phyloP scores from a whole-genome alignment of 169 alveolate species.

The Eimeria sp. region DNA sequence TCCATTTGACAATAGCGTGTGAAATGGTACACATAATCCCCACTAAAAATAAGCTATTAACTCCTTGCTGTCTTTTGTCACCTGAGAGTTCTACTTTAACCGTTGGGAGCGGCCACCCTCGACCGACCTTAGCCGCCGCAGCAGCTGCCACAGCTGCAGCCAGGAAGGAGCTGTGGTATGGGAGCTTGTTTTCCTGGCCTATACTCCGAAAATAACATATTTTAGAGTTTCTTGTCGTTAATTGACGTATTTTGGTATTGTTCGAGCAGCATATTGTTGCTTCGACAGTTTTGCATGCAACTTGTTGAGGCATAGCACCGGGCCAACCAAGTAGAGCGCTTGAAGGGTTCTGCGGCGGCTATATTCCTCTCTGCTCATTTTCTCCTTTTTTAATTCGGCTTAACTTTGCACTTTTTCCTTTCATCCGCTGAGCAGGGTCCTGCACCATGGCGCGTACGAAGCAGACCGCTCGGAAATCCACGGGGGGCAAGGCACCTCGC shows the following conservation, averaged over 20 bases:
- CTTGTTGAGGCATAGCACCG: background rate
- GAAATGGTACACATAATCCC: background rate
- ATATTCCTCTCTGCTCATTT: background rate
- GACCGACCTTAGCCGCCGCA: background rate
- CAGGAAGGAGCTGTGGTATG: background rate
- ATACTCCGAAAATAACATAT: background rate
- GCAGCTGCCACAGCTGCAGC: slow-evolving; percentile 19
- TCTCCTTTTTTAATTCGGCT: background rate
- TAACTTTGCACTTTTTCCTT: background rate
- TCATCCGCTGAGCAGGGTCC: background rate
- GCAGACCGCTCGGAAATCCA: slow-evolving; percentile 99
- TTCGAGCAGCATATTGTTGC: background rate
- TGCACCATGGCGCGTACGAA: slow-evolving; percentile 96
- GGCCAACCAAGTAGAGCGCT: slow-evolving; percentile 4
- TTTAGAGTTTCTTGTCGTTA: background rate
- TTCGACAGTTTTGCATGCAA: background rate
- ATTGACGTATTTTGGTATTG: background rate
- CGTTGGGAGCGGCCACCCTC: background rate
- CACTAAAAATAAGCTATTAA: background rate
- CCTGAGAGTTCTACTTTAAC: background rate
- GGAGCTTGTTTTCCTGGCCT: background rate
- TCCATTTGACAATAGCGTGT: background rate
- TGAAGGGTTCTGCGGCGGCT: background rate
- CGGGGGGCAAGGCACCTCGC: slow-evolving; percentile 99
- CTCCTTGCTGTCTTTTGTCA: background rate